These are phyloP conservation scores for Monosporascus sp. DNA, from an alignment of 2,329 filamentous ascomycete genomes.

Conservation along the genomic window DNA sequence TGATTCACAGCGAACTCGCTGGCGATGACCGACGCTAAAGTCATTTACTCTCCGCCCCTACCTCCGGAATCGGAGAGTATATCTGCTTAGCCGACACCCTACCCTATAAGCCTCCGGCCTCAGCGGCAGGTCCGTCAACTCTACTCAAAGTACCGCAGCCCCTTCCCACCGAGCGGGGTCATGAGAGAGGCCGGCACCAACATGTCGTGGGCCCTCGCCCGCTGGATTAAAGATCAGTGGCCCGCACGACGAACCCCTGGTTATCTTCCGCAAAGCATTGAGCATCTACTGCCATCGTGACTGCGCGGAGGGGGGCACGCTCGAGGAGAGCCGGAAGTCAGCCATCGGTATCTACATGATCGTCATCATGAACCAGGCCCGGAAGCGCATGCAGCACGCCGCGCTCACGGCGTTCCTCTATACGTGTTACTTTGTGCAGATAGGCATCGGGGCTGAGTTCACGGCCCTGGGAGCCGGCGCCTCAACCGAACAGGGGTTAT, in stretches of 20 bases:
- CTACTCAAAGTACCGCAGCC: not conserved
- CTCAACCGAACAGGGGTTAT: slow-evolving; percentile 41
- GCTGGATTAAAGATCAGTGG: slow-evolving; percentile 30
- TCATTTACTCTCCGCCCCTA: too few species aligned
- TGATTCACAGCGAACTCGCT: too few species aligned
- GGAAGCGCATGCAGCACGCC: slow-evolving; percentile 28
- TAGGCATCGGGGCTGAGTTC: slow-evolving; percentile 42
- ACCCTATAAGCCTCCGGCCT: too few species aligned
- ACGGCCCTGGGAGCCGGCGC: slow-evolving; percentile 43
- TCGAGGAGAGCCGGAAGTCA: slow-evolving; percentile 29
- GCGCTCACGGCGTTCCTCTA: slow-evolving; percentile 35
- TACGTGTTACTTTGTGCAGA: slow-evolving; percentile 37
- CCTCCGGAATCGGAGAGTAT: too few species aligned
- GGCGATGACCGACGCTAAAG: too few species aligned
- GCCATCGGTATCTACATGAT: slow-evolving; percentile 37
- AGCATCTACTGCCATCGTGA: slow-evolving; percentile 33
- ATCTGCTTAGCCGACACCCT: too few species aligned
- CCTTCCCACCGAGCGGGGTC: not conserved
- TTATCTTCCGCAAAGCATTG: slow-evolving; percentile 37
- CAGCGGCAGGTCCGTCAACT: not conserved
- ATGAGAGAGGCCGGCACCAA: slow-evolving; percentile 22
- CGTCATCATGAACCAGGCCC: slow-evolving; percentile 28
- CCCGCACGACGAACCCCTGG: slow-evolving; percentile 33
- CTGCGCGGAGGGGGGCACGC: slow-evolving; percentile 14
- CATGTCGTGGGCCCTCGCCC: slow-evolving; percentile 31